A percentile compares a stretch with the other conserved stretches of the same genome.
phyloP scores from a whole-genome alignment of 106 monocot genomes.

The Apostasia ramifera region DNA sequence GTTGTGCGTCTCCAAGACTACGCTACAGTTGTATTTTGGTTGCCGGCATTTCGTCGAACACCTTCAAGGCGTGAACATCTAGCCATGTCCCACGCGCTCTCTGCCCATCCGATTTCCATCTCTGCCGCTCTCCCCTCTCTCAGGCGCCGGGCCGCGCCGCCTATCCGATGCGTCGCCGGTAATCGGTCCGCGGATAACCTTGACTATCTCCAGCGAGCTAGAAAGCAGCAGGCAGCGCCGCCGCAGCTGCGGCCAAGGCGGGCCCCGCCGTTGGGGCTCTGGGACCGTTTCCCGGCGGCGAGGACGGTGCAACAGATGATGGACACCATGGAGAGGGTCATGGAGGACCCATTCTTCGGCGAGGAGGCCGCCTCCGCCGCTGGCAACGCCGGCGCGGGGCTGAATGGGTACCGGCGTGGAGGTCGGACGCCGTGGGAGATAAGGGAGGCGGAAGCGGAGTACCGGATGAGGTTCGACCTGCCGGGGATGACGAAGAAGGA shows the following conservation, averaged over 20 bases:
- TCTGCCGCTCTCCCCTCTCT: too few species aligned
- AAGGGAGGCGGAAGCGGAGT: conserved; percentile 41
- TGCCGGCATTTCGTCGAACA: too few species aligned
- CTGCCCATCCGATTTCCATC: too few species aligned
- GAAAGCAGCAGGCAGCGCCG: conserved; percentile 10
- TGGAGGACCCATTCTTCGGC: conserved; percentile 38
- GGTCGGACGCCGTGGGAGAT: conserved; percentile 73
- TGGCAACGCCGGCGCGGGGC: conserved; percentile 1
- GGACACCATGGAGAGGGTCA: conserved; percentile 59
- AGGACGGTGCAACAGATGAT: conserved; percentile 67
- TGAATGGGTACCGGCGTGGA: conserved; percentile 20
- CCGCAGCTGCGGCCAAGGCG: conserved; percentile 1
- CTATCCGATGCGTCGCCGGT: too few species aligned
- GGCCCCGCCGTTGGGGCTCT: conserved; percentile 26
- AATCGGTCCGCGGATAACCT: conserved; percentile 2
- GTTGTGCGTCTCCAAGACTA: too few species aligned
- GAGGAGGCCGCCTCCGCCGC: conserved; percentile 3
- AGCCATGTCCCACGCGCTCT: too few species aligned
- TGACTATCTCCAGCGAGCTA: conserved; percentile 18
- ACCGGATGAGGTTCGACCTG: conserved; percentile 62
- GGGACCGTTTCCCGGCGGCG: conserved; percentile 48
- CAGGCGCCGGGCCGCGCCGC: too few species aligned
- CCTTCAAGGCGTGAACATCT: too few species aligned
- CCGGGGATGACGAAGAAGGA: conserved; percentile 55
- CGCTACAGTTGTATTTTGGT: too few species aligned